Conservation (phyloP, 1,284 basidiomycete genomes). For the Apiotrichum montevideense region DNA sequence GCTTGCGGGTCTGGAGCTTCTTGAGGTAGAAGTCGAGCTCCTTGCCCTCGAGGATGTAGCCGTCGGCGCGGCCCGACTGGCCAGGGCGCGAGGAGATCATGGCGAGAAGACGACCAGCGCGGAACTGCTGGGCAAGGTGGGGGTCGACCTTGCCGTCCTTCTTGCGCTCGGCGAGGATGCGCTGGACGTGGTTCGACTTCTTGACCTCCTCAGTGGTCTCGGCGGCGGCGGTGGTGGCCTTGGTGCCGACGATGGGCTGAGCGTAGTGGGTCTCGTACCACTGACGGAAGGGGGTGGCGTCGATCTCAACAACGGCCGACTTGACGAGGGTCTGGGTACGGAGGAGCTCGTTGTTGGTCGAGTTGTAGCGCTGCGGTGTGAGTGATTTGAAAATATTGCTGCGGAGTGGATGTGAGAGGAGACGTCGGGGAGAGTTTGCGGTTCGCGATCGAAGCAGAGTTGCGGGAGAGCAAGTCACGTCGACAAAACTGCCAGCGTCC, state of each 20-base stretch:
- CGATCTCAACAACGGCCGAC: conserved; percentile 86
- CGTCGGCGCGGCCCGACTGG: conserved; percentile 87
- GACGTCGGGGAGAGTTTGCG: background rate
- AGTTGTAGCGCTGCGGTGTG: conserved; percentile 74
- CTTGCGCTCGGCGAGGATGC: conserved; percentile 77
- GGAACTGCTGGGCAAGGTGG: conserved; percentile 61
- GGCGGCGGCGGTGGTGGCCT: conserved; percentile 55
- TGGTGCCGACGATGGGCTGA: conserved; percentile 73
- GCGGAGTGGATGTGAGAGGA: background rate
- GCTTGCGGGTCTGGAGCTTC: conserved; percentile 85
- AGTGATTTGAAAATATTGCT: too few species aligned
- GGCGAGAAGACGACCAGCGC: conserved; percentile 58
- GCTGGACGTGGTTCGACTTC: conserved; percentile 81
- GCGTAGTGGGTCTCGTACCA: conserved; percentile 98
- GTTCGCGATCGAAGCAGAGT: background rate
- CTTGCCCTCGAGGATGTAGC: conserved; percentile 92
- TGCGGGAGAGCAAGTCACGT: too few species aligned
- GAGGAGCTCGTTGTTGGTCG: conserved; percentile 97
- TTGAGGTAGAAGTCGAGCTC: conserved; percentile 95
- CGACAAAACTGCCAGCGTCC: too few species aligned
- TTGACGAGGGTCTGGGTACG: conserved; percentile 97
- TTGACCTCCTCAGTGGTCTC: conserved; percentile 58
- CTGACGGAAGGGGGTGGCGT: conserved; percentile 94
- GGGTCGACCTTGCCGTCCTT: conserved; percentile 88
- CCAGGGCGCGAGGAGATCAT: conserved; percentile 85